Evolutionary conservation across 805 yeast genomes (phyloP), one percentile per base, ranked within the genome.

Genomic region (Blastobotrys attinorum): DNA sequence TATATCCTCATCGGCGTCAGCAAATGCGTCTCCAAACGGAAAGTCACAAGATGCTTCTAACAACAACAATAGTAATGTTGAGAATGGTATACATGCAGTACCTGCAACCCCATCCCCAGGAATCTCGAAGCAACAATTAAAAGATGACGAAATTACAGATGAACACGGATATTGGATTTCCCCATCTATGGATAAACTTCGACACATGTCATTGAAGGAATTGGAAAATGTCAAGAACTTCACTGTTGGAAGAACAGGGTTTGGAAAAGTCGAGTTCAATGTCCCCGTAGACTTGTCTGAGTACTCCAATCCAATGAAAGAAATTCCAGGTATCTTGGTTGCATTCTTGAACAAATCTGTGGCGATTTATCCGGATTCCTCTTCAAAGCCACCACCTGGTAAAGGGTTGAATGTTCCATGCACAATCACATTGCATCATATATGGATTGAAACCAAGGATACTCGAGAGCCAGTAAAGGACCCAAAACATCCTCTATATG

Each of bases 121-220:
- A 13, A 13, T 17, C 8, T 6, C 7, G 17, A 20, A 20, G 31
- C 31, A 22, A n/a, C 7, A 23, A 13, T 20, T 11, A 23, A 18
- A 59, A 1, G 73, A 68, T 37, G 70, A 70, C 36, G 65, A 67
- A 36, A 67, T 73, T 35, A 69, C 70, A 22, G 76, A 81, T 41
- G 79, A 78, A 11, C 76, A 83, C 39, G 96, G 89, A 4, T 92
- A 89, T 64, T 92, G 92, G 85, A 81, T 80, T 43, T 76, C 84
- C 4, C 98, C 98, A 15, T 69, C 87, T 2, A 57, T 81, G 31
- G 74, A 78, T 3, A 79, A 79, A 39, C 66, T 92, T 42, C 71
- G 74, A 44, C 63, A 69, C 15, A 70, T 76, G 72, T 61, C 86
- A 0, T 67, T 84, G 31, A 64, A 77, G 7, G 81, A 86, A 48